Base-by-base conservation (phyloP, 208 protist species). In the Wallacemonas sp. region DNA sequence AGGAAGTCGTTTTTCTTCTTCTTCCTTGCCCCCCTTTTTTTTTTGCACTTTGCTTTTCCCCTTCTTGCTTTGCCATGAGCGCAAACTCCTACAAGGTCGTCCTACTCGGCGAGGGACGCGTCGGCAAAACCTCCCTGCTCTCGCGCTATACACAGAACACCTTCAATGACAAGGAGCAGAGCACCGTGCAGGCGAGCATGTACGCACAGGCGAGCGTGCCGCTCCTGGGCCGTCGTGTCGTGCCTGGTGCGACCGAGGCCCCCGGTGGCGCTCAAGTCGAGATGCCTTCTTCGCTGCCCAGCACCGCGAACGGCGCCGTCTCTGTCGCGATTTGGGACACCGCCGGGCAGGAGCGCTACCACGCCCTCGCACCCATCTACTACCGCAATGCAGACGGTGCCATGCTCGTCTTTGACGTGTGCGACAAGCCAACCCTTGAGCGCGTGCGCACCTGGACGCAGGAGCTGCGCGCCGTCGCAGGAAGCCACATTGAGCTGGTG, bases 331-430 rank as follows among this genome's bases (percentile, higher is more conserved):
- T 92, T 28, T 92, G 86, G 86, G 86, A 92, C 65, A 92, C 86
- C 1, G 82, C 86, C 3, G 86, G 91, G 14, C 85, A 96, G 70
- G 91, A 94, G 31, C 75, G 88, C 41, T 95, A 91, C 62, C 86
- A 93, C 65, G 86, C 89, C 16, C 74, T 97, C 28, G 84, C 77
- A 11, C 89, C 89, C 4, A 92, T 97, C 65, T 97, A 95, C 69
- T 95, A 95, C 72, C 84, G 87, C 49, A 84, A 92, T 64, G 82
- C 86, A 0, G 67, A 89, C 36, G 89, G 86, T 14, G 97, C 97
- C 22, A 63, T 98, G 25, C 81, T 99, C 0, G 97, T 99, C 14
- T 99, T 98, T 70, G 98, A 99, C 72, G 84, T 98, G 45, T 98
- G 94, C 41, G 97, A 98, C 69, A 81, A 78, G 20, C 88, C 97